Evolutionary conservation across 1,284 basidiomycete genomes (phyloP).

Genomic region (Malassezia globosa): DNA sequence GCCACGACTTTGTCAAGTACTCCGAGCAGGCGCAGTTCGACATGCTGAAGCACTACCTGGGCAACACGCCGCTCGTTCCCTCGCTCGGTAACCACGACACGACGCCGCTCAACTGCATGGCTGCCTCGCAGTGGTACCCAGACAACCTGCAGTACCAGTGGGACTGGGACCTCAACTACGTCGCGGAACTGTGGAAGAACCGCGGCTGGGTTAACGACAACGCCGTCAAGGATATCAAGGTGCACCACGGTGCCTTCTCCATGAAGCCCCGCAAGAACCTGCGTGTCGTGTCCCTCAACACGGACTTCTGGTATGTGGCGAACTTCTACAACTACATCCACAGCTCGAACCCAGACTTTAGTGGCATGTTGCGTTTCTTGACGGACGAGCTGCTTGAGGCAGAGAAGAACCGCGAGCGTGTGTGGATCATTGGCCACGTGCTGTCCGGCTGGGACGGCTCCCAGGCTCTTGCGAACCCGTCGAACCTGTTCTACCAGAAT

Average conservation of each 20-base stretch:
- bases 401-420: constrained; percentile 45
- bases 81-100: constrained; percentile 46
- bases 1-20: constrained; percentile 36
- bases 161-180: constrained; percentile 42
- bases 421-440: constrained; percentile 71
- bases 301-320: constrained; percentile 51
- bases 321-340: constrained; percentile 69
- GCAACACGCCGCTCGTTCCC: constrained; percentile 34
- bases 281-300: constrained; percentile 64
- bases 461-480: constrained; percentile 53
- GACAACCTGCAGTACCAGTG: constrained; percentile 27
- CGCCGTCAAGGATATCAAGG: constrained; percentile 55
- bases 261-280: constrained; percentile 60
- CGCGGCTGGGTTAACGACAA: constrained; percentile 61
- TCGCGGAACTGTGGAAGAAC: constrained; percentile 18
- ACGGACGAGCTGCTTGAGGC: constrained; percentile 61
- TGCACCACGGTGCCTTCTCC: constrained; percentile 66
- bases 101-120: constrained; percentile 28
- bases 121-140: constrained; percentile 25
- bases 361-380: constrained; percentile 65
- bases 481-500: constrained; percentile 50
- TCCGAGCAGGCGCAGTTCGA: constrained; percentile 43
- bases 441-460: constrained; percentile 58
- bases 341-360: constrained; percentile 59
- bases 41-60: constrained; percentile 26